Conservation (phyloP, 1,284 basidiomycete species). For the Microbotryum intermedium region DNA sequence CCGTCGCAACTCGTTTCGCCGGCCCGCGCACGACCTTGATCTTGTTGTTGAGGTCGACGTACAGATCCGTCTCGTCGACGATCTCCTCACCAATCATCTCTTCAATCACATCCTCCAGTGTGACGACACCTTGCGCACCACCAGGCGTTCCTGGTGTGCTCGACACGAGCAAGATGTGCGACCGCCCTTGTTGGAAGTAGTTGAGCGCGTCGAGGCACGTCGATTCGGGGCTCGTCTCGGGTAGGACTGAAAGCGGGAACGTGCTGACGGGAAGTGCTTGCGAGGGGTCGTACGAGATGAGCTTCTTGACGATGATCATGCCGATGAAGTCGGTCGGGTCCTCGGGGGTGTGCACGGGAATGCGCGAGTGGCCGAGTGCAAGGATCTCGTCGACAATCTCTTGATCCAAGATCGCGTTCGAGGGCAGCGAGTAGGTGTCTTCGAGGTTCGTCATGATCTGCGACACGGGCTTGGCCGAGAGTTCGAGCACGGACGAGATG, state of each 20-base stretch:
- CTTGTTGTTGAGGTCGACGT: constrained; percentile 33
- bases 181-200: constrained; percentile 75
- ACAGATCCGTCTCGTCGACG: constrained; percentile 34
- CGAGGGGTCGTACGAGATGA: constrained; percentile 82
- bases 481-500: constrained; percentile 61
- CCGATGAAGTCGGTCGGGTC: constrained; percentile 72
- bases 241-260: constrained; percentile 55
- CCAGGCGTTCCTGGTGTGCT: constrained; percentile 46
- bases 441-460: constrained; percentile 46
- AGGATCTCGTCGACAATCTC: constrained; percentile 59
- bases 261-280: constrained; percentile 45
- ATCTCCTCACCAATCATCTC: constrained; percentile 76
- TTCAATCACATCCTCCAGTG: constrained; percentile 48
- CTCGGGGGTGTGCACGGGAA: constrained; percentile 76
- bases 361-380: constrained; percentile 72
- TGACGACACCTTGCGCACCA: constrained; percentile 41
- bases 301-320: constrained; percentile 70
- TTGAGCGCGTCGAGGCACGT: constrained; percentile 61
- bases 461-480: constrained; percentile 44
- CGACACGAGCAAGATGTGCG: constrained; percentile 82
- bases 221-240: constrained; percentile 77
- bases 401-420: constrained; percentile 72
- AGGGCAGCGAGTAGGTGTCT: constrained; percentile 68
- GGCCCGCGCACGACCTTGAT: constrained; percentile 33
- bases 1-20: constrained; percentile 12